phyloP scores from a whole-genome alignment of 108 stramenopile species.

The Cylindrotheca closterium region DNA sequence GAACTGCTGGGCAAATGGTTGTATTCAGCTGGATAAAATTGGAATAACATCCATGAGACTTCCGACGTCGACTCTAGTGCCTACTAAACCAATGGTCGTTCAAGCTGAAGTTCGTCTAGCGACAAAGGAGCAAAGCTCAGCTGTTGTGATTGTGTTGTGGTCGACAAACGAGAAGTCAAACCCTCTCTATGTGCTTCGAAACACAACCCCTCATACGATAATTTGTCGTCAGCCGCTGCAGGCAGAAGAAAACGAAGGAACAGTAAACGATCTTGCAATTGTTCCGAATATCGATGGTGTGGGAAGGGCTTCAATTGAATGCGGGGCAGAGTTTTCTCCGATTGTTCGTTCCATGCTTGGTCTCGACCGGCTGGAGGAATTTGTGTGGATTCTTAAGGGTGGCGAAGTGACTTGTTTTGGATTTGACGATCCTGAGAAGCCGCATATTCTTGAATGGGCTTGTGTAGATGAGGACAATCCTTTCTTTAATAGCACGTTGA shows the following conservation, averaged over 20 bases:
- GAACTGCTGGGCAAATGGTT: constrained; percentile 63
- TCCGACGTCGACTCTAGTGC: constrained; percentile 29
- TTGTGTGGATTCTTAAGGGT: constrained; percentile 61
- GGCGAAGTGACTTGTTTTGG: constrained; percentile 74
- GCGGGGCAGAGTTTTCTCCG: constrained; percentile 42
- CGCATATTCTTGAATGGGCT: constrained; percentile 76
- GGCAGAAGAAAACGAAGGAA: constrained; percentile 21
- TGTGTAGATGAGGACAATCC: constrained; percentile 36
- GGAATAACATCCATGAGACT: constrained; percentile 77
- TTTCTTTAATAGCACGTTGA: constrained; percentile 22
- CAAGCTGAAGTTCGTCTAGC: constrained; percentile 80
- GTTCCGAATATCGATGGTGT: not conserved
- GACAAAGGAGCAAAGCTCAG: constrained; percentile 67
- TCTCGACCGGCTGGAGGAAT: constrained; percentile 45
- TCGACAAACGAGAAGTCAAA: constrained; percentile 63
- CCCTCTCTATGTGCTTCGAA: constrained; percentile 68
- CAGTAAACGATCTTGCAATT: constrained; percentile 2
- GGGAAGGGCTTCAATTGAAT: constrained; percentile 27
- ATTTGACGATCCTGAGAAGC: constrained; percentile 76
- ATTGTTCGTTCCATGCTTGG: constrained; percentile 45
- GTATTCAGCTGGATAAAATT: constrained; percentile 64
- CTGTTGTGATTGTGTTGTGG: constrained; percentile 76
- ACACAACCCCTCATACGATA: constrained; percentile 54
- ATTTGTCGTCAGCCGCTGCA: constrained; percentile 67
- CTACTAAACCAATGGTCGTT: constrained; percentile 51